Conservation (phyloP, 2,329 filamentous ascomycete species). For the Lecanicillium sp. region DNA sequence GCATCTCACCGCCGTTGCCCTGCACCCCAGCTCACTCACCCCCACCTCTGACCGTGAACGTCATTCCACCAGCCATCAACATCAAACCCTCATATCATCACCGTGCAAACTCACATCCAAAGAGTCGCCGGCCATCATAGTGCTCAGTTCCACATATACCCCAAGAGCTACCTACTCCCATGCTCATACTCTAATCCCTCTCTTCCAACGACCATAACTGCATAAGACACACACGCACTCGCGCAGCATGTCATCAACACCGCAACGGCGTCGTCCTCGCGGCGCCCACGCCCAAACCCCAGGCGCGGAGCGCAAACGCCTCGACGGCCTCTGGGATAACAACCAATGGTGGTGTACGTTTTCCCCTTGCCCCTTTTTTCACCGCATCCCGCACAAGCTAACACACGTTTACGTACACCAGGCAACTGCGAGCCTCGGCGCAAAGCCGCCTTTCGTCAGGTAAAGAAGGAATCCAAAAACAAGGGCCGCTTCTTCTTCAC, state of each 20-base stretch:
- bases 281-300: slow-evolving; percentile 12
- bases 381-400: not conserved
- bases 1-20: too few species aligned
- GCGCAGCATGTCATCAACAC: not conserved
- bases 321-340: slow-evolving; percentile 24
- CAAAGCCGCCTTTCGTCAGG: slow-evolving; percentile 25
- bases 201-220: not conserved
- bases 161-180: too few species aligned
- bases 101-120: too few species aligned
- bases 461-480: slow-evolving; percentile 30
- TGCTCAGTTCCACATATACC: too few species aligned
- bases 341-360: slow-evolving; percentile 30
- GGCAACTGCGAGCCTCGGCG: slow-evolving; percentile 36
- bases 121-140: too few species aligned
- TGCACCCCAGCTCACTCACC: too few species aligned
- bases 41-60: too few species aligned
- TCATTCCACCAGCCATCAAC: too few species aligned
- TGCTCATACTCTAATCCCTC: too few species aligned
- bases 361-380: not conserved
- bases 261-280: not conserved
- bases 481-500: slow-evolving; percentile 34
- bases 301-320: slow-evolving; percentile 20
- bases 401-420: slow-evolving; percentile 11
- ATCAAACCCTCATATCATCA: too few species aligned
- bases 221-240: not conserved